Conservation (phyloP, 108 stramenopile genomes). For the Cyclotella kingstonii region DNA sequence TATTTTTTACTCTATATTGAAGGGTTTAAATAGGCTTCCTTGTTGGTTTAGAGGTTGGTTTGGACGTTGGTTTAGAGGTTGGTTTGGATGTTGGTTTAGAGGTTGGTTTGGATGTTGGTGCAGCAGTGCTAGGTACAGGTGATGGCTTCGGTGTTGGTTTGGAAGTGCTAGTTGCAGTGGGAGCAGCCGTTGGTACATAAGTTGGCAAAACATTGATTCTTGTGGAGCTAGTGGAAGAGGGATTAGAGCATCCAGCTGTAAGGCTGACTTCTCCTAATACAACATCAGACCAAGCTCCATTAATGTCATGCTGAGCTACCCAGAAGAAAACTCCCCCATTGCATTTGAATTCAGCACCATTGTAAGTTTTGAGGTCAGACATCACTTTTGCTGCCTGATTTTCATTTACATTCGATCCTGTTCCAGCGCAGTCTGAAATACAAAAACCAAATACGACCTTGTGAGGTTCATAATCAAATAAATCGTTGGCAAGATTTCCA, state of each 20-base stretch:
- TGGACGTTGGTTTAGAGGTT: too few species aligned
- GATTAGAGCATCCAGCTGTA: not conserved
- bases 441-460: slow-evolving; percentile 57
- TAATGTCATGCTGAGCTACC: slow-evolving; percentile 15
- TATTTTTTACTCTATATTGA: too few species aligned
- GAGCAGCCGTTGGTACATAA: too few species aligned
- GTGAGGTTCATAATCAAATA: slow-evolving; percentile 9
- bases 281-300: not conserved
- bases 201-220: too few species aligned
- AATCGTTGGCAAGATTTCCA: slow-evolving; percentile 18
- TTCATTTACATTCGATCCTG: slow-evolving; percentile 39
- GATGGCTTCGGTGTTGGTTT: too few species aligned
- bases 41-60: too few species aligned
- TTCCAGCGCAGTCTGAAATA: slow-evolving; percentile 47
- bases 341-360: slow-evolving; percentile 29
- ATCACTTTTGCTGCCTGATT: slow-evolving; percentile 45
- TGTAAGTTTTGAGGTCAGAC: slow-evolving; percentile 24
- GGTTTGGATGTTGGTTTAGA: too few species aligned
- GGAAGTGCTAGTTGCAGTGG: too few species aligned
- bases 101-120: too few species aligned
- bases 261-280: not conserved
- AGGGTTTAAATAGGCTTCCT: too few species aligned
- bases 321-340: slow-evolving; percentile 66
- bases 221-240: not conserved
- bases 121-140: too few species aligned